Evolutionary conservation across 306 rosid species (phyloP), one percentile per base, ranked within the genome.

Genomic region (Cyamopsis tetragonoloba): DNA sequence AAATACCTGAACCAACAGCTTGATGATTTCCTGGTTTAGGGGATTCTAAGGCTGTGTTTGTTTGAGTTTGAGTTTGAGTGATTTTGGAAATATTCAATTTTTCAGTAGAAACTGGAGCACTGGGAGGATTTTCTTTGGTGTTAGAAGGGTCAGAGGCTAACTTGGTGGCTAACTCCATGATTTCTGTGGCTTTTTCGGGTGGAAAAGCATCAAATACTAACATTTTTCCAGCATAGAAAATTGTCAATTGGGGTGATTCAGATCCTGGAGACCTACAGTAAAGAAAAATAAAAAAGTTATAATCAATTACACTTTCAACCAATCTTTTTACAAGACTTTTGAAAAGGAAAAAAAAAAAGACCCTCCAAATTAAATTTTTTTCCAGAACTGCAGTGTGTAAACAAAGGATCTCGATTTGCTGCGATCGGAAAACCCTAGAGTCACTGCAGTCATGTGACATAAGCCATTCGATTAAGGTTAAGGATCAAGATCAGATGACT

Each of bases 181-280:
- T 74, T 74, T 86, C 95, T 3, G 84, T 83, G 1, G 97, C 98
- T 56, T 77, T 88, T 18, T 75, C 81, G 0, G 87, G 57, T 0
- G 79, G 47, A 9, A 93, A 74, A 27, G 79, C 85, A 43, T 86
- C 86, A 56, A 93, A 84, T 5, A 86, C 87, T 24, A 93, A 30
- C 55, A 93, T 73, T 66, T 84, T 80, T 7, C 97, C 98, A 13
- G 77, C 77, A 35, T 83, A 92, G 28, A 89, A 84, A 48, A 92
- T 80, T 1, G 93, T 89, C 91, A 92, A 55, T 35, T 78, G 96
- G 1, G 92, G 76, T 37, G 77, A 39, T 70, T 63, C 84, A 49
- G 83, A 23, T 28, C 35, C 79, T 2, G 48, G 4, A 60, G 85
- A 63, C 67, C 89, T 87, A 43, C 15, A 39, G 11, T 24, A 27